A percentile compares a stretch with the other conserved stretches of the same genome.
Evolutionary conservation across 805 yeast species (phyloP).

Genomic region (Saturnispora dispora): DNA sequence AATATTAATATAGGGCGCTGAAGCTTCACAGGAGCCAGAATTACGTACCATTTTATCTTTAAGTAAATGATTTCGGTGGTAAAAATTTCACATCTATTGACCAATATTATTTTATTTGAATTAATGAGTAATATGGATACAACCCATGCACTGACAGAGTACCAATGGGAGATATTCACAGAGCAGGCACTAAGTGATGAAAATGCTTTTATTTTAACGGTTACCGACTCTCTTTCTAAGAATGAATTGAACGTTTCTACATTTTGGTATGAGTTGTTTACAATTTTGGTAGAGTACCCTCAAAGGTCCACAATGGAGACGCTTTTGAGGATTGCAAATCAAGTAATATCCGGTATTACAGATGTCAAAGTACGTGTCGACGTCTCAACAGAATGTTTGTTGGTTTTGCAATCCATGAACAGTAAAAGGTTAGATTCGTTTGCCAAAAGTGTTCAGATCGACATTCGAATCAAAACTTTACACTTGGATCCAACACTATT

Average conservation of each 20-base stretch:
- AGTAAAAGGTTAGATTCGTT: slow-evolving; percentile 15
- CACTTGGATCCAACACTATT: slow-evolving; percentile 23
- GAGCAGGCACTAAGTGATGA: not conserved
- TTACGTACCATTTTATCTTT: slow-evolving; percentile 7
- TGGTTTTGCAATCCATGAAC: slow-evolving; percentile 21
- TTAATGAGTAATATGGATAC: not conserved
- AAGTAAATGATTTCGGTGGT: not conserved
- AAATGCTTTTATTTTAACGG: not conserved
- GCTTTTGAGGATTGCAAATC: slow-evolving; percentile 16
- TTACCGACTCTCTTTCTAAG: not conserved
- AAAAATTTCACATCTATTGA: not conserved
- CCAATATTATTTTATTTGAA: not conserved
- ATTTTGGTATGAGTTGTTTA: slow-evolving; percentile 19
- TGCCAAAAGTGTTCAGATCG: slow-evolving; percentile 22
- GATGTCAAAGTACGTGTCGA: slow-evolving; percentile 19
- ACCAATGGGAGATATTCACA: slow-evolving; percentile 1
- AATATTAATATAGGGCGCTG: not conserved
- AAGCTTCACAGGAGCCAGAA: not conserved
- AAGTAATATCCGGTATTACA: slow-evolving; percentile 13
- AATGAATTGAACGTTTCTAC: not conserved
- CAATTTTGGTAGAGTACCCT: slow-evolving; percentile 18
- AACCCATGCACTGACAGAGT: not conserved
- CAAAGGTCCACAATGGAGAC: slow-evolving; percentile 15
- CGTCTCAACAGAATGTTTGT: slow-evolving; percentile 18
- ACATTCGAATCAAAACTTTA: slow-evolving; percentile 20